Evolutionary conservation across 305 asterid species (phyloP).

Genomic region (Ilex paraguariensis): DNA sequence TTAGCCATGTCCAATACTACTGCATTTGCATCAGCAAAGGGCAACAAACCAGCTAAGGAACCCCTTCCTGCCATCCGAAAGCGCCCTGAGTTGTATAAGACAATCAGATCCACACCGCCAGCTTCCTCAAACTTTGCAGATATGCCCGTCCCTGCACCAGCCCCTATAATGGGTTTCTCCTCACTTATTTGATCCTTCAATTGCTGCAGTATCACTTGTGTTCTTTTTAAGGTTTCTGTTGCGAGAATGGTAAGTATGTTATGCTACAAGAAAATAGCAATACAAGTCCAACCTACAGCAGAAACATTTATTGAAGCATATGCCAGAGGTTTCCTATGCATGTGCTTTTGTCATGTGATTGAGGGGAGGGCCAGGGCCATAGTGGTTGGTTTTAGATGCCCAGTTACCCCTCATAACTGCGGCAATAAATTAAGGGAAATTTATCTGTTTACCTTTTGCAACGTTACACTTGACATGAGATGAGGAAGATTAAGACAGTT

Average conservation of each 20-base stretch:
- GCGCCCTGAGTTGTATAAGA: slow-evolving; percentile 89
- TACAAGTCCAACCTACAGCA: too few relatives aligned
- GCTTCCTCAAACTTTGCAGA: slow-evolving; percentile 98
- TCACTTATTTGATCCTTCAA: slow-evolving; percentile 59
- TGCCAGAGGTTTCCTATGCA: too few relatives aligned
- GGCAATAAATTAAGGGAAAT: too few relatives aligned
- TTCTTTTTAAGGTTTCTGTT: slow-evolving; percentile 76
- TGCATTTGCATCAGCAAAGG: slow-evolving; percentile 98
- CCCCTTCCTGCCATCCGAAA: slow-evolving; percentile 99
- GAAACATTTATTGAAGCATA: too few relatives aligned
- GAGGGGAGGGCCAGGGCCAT: too few relatives aligned
- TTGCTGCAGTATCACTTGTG: slow-evolving; percentile 47
- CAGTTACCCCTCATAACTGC: too few relatives aligned
- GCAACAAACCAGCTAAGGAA: slow-evolving; percentile 90
- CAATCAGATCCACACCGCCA: slow-evolving; percentile 94
- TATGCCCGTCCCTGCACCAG: slow-evolving; percentile 98
- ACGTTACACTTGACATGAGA: too few relatives aligned
- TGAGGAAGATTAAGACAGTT: too few relatives aligned
- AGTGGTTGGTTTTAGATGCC: too few relatives aligned
- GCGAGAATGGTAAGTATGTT: slow-evolving; percentile 10
- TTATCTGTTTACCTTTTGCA: too few relatives aligned
- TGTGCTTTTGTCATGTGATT: too few relatives aligned
- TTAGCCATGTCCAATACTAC: slow-evolving; percentile 94
- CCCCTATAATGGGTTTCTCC: slow-evolving; percentile 87
- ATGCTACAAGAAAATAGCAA: not conserved